Base-by-base conservation (phyloP, 108 stramenopile genomes). In the Nitzschia palea region DNA sequence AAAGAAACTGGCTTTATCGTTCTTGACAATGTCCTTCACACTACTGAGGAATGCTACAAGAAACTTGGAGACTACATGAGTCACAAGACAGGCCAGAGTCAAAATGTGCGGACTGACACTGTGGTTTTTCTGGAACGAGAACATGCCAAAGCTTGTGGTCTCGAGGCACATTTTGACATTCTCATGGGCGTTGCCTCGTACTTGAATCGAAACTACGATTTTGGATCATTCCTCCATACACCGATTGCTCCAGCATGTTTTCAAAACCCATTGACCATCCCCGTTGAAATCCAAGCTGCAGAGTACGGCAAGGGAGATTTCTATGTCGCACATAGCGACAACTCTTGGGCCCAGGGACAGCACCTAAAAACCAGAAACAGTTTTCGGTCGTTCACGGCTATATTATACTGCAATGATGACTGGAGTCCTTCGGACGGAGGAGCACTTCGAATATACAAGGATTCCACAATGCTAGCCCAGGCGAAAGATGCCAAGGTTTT, bases 371-470 rank as follows among this genome's bases (percentile, higher is more conserved):
- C 48, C 6, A 25, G 74, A 30, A 33, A 27, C 2, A 80, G 76
- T 67, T 80, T 36, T 48, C 70, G 80, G 1, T 25, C 22, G 31
- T 67, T 61, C 56, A 81, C 80, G 15, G 30, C 27, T n/a, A 81
- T 81, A 31, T 30, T 81, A 43, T 79, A 79, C 51, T 67, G 63
- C 58, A 81, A 77, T 35, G 80, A 81, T 1, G 71, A 64, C 23
- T 77, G 76, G 76, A 22, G 8, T 35, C 25, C 35, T 26, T 15
- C 17, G 4, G 67, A 73, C 50, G 80, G 80, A 10, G 80, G 80
- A 2, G 65, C 69, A 18, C 72, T 81, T 37, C 61, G 80, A 3
- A 54, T 81, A 2, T 81, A 70, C 29, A 60, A 20, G 12, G 31
- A 76, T 32, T 54, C 60, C 6, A 3, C 5, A 20, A 20, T 57